Base-by-base conservation (phyloP, 345 rosid species). In the Viola odorata region DNA sequence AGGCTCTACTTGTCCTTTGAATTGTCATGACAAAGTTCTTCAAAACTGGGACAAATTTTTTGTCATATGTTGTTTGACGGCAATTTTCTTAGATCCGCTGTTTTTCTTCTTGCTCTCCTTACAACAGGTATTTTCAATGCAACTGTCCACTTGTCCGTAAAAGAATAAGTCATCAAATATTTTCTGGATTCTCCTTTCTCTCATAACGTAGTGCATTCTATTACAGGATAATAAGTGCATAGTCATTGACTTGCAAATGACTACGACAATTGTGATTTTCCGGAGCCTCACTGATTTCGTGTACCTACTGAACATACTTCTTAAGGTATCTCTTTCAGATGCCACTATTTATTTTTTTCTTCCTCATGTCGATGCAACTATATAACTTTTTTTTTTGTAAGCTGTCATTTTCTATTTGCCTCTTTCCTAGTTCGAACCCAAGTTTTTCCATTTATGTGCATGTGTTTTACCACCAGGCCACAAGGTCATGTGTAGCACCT, bases 1-100 rank as follows among this genome's bases (percentile, higher is more conserved):
- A 9, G 88, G 96, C 51, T 82, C 69, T 77, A 89, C 96, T 50
- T 96, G 98, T 70, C 98, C 96, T 54, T 68, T 92, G 53, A 92
- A 89, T 76, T 96, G 96, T 72, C 96, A 92, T 69, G 49, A 82
- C 23, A 70, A 67, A 69, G 45, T 63, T 55, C 84, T 89, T 75
- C 90, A 85, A 62, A 57, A 11, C 3, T 92, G 96, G 96, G 79
- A 76, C 75, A 68, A 85, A 60, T 81, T 83, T 69, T 87, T 87
- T 71, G 86, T 82, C 47, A 71, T 87, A 64, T 81, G 86, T 12
- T 89, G 86, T 73, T 72, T 82, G 78, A 63, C 82, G 73, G 96
- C 96, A 45, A 82, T 89, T 68, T 84, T 91, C 45, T 58, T 88
- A 0, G 98, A 91, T 60, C 98, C 98, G 0, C 74, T 88, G 60